Evolutionary conservation across 176 grass and related monocot genomes (phyloP).

Genomic region (Hordeum marinum): DNA sequence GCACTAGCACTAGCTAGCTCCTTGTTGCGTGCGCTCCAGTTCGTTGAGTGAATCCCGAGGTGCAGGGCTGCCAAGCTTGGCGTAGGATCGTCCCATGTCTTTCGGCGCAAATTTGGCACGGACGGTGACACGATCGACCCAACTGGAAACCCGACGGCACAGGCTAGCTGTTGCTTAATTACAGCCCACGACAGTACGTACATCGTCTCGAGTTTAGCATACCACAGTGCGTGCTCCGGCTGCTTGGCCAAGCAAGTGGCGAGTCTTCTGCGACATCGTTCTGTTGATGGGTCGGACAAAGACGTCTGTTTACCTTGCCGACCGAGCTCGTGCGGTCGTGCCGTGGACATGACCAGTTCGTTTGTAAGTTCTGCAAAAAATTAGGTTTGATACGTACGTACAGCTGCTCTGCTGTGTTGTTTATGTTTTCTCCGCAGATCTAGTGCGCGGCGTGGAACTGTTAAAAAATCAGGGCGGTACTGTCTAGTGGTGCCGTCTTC

Average conservation of each 20-base stretch:
- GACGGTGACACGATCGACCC: background rate
- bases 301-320: background rate
- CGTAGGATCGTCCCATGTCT: background rate
- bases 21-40: background rate
- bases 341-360: background rate
- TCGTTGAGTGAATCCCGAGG: background rate
- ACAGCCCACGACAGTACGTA: background rate
- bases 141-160: background rate
- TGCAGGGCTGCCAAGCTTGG: background rate
- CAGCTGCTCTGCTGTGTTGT: no score
- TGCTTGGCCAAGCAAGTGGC: background rate
- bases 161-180: background rate
- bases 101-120: background rate
- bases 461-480: background rate
- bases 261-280: background rate
- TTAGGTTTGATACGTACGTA: no score
- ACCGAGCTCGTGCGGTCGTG: background rate
- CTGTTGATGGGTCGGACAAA: background rate
- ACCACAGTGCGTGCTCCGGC: background rate
- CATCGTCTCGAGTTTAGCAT: background rate
- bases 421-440: background rate
- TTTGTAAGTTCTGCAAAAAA: no score
- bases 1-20: background rate
- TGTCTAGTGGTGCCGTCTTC: no score
- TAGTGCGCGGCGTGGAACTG: background rate